Percentiles rank a stretch among this genome's conserved stretches.
These are phyloP conservation scores for Hypoxylon rickii DNA, from an alignment of 495 filamentous ascomycete genomes.

Conservation along the genomic window DNA sequence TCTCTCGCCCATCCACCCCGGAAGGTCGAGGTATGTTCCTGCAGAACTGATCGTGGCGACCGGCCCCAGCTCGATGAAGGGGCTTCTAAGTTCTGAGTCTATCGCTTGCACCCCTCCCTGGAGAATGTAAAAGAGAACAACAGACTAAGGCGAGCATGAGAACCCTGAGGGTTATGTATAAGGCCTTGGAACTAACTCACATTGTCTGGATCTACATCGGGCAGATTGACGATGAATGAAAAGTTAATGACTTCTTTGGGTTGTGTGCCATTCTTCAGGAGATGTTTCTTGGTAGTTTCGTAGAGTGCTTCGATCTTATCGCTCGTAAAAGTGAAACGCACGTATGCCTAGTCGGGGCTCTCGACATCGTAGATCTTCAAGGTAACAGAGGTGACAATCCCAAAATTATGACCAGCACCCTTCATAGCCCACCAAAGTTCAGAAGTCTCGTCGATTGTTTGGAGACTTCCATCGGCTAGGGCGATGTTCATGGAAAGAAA, in stretches of 20 bases:
- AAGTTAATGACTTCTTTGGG: conserved; percentile 49
- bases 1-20: conserved; percentile 45
- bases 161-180: no score
- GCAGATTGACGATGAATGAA: conserved; percentile 50
- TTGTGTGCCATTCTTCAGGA: conserved; percentile 46
- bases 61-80: conserved; percentile 50
- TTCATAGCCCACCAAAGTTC: conserved; percentile 62
- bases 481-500: conserved; percentile 59
- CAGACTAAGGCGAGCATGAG: conserved; percentile 36
- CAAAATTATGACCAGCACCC: conserved; percentile 68
- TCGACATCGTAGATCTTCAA: conserved; percentile 52
- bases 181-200: no score
- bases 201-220: conserved; percentile 31
- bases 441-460: conserved; percentile 43
- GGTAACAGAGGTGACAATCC: conserved; percentile 58
- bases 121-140: conserved; percentile 53
- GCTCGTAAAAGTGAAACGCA: conserved; percentile 46
- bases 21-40: conserved; percentile 50
- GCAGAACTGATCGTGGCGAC: conserved; percentile 25
- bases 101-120: conserved; percentile 49
- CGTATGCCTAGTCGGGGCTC: conserved; percentile 45
- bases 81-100: conserved; percentile 42
- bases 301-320: conserved; percentile 55
- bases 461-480: conserved; percentile 56
- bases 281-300: conserved; percentile 44